A percentile compares a stretch with the other conserved stretches of the same genome.
These are phyloP conservation scores for Cladosporium cucumerinum DNA, from an alignment of 2,329 filamentous ascomycete genomes.

Conservation along the genomic window DNA sequence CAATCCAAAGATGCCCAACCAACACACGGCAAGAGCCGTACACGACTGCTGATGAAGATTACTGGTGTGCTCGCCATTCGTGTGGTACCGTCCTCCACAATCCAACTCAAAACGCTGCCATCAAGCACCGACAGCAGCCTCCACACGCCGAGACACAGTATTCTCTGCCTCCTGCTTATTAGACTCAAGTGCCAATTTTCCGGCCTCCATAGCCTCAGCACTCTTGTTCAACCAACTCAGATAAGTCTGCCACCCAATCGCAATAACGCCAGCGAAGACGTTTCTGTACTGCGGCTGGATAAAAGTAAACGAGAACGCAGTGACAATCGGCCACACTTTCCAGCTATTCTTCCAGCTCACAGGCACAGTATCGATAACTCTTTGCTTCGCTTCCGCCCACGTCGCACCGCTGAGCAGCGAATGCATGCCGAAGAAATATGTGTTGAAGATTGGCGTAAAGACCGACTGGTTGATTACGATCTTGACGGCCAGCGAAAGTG, in stretches of 20 bases:
- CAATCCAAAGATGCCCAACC: background rate
- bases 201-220: conserved; percentile 51
- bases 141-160: conserved; percentile 1
- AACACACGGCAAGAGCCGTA: background rate
- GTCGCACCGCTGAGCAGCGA: conserved; percentile 56
- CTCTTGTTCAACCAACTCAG: conserved; percentile 73
- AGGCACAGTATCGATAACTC: conserved; percentile 73
- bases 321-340: conserved; percentile 86
- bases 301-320: conserved; percentile 83
- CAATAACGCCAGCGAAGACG: conserved; percentile 71
- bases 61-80: background rate
- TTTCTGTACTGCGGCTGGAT: conserved; percentile 74
- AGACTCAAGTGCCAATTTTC: conserved; percentile 8
- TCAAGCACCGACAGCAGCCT: conserved; percentile 15
- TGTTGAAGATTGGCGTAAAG: conserved; percentile 67
- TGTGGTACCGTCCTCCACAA: background rate
- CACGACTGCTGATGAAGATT: background rate
- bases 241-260: conserved; percentile 92
- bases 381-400: conserved; percentile 61
- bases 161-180: conserved; percentile 10
- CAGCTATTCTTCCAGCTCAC: conserved; percentile 72
- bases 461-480: conserved; percentile 73
- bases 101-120: background rate
- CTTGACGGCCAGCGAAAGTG: conserved; percentile 70
- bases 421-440: conserved; percentile 53